These are phyloP conservation scores for Xylariomycetidae sp. DNA, from an alignment of 2,329 filamentous ascomycete genomes.

Conservation along the genomic window DNA sequence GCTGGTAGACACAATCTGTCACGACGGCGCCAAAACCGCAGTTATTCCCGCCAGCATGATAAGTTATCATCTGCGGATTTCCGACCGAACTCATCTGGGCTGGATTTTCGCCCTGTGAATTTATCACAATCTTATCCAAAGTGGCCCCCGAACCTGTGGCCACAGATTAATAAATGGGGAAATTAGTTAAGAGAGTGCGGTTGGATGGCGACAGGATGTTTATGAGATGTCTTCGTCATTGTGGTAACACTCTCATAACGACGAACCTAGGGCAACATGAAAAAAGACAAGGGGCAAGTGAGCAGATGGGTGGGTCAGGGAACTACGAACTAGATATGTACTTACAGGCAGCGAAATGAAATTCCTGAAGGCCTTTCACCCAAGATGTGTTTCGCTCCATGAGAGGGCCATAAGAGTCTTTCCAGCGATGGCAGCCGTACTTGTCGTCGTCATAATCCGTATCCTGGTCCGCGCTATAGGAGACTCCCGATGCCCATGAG, in stretches of 20 bases:
- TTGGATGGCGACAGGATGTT: too few relatives aligned
- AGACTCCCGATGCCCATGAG: conserved; percentile 8
- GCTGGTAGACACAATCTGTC: conserved; percentile 8
- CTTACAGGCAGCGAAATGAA: conserved; percentile 9
- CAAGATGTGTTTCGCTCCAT: conserved; percentile 10
- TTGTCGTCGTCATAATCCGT: conserved; percentile 10
- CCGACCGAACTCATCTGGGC: conserved; percentile 5
- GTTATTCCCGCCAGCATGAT: conserved; percentile 9
- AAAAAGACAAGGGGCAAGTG: too few relatives aligned
- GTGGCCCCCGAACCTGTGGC: conserved; percentile 4
- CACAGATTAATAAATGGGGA: not conserved
- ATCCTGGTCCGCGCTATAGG: conserved; percentile 4
- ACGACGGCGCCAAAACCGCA: conserved; percentile 7
- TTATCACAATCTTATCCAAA: conserved; percentile 5
- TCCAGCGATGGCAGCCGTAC: conserved; percentile 9
- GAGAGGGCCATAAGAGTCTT: conserved; percentile 9
- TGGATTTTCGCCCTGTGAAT: conserved; percentile 5
- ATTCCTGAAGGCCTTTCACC: conserved; percentile 4
- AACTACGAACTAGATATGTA: too few relatives aligned
- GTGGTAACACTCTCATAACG: too few relatives aligned
- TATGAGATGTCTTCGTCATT: too few relatives aligned
- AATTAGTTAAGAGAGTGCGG: not conserved
- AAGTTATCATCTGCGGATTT: conserved; percentile 7
- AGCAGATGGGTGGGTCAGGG: too few relatives aligned
- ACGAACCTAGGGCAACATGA: too few relatives aligned